phyloP scores from a whole-genome alignment of 1,284 basidiomycete species.

The Athelia psychrophila region DNA sequence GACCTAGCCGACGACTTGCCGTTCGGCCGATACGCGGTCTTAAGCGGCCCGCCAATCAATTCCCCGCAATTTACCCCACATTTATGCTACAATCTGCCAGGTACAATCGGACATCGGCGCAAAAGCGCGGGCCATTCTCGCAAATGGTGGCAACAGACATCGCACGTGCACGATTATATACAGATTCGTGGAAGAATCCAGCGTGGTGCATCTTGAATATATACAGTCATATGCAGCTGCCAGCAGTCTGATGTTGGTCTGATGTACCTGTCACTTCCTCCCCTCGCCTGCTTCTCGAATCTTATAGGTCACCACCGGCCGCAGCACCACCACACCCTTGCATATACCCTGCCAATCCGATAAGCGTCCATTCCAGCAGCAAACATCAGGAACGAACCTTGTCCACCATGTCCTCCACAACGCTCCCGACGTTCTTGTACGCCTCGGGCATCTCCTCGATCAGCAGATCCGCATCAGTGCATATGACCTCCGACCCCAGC shows the following conservation, averaged over 20 bases:
- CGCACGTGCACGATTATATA: no score
- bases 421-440: conserved; percentile 33
- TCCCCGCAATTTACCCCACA: no score
- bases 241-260: no score
- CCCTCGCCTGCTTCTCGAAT: conserved; percentile 16
- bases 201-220: no score
- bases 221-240: no score
- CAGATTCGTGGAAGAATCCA: no score
- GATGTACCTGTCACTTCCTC: conserved; percentile 8
- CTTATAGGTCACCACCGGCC: conserved; percentile 33
- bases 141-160: no score
- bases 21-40: not conserved
- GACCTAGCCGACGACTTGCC: no score
- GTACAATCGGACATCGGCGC: no score
- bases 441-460: conserved; percentile 36
- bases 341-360: conserved; percentile 17
- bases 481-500: conserved; percentile 33
- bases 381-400: not conserved
- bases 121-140: no score
- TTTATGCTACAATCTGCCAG: conserved; percentile 6
- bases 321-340: conserved; percentile 23
- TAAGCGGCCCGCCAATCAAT: conserved; percentile 9
- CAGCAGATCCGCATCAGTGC: conserved; percentile 30
- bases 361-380: no score
- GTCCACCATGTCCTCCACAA: conserved; percentile 32